Evolutionary conservation across 352 stramenopile genomes (phyloP).

Genomic region (Pythium brassicae): DNA sequence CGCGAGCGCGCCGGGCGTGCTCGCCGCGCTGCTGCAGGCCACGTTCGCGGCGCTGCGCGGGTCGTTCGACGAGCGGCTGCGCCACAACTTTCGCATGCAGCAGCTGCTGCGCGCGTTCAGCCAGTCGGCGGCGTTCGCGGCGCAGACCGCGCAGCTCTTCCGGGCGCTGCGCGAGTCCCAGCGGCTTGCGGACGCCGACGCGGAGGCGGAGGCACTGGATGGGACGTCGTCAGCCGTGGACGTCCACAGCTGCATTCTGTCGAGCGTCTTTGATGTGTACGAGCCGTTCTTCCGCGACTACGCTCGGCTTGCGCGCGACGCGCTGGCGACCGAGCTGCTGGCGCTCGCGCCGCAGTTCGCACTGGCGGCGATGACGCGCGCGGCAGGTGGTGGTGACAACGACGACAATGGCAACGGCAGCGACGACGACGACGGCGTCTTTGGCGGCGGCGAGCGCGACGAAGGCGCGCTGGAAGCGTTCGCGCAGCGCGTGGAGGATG

Average conservation of each 20-base stretch:
- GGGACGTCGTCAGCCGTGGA: conserved; percentile 7
- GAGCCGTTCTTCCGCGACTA: conserved; percentile 57
- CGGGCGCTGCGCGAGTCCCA: conserved; percentile 27
- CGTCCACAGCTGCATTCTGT: conserved; percentile 11
- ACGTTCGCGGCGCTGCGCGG: conserved; percentile 42
- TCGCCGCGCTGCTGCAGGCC: conserved; percentile 42
- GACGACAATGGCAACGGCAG: conserved; percentile 16
- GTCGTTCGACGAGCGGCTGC: conserved; percentile 51
- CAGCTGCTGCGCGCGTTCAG: conserved; percentile 41
- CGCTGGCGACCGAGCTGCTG: conserved; percentile 34
- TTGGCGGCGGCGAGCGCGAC: conserved; percentile 10
- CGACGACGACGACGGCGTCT: conserved; percentile 21
- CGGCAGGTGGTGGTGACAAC: not conserved
- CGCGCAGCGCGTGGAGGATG: conserved; percentile 54
- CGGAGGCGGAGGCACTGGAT: not conserved
- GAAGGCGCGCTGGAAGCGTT: conserved; percentile 47
- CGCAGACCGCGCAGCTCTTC: conserved; percentile 39
- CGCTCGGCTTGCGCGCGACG: conserved; percentile 28
- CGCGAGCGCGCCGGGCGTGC: conserved; percentile 19
- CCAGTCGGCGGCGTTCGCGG: conserved; percentile 36
- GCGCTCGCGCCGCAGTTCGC: conserved; percentile 38
- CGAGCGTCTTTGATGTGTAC: conserved; percentile 48
- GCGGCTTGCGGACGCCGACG: not conserved
- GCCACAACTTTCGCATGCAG: conserved; percentile 19
- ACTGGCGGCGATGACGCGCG: conserved; percentile 1